Conservation (phyloP, 163 green algal species). For the Chlorella variabilis region DNA sequence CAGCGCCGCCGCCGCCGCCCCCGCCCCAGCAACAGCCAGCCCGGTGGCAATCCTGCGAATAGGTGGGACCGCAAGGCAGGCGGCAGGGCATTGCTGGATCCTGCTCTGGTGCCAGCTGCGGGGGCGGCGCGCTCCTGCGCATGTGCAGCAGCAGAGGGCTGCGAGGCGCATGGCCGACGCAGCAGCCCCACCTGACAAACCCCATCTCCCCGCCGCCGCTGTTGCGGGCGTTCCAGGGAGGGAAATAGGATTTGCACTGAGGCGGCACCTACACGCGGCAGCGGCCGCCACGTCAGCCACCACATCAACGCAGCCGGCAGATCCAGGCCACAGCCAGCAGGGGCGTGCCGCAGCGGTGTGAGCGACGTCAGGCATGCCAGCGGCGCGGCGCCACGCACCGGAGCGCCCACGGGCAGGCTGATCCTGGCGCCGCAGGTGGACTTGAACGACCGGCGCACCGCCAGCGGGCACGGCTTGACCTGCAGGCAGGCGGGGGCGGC, state of each 20-base stretch:
- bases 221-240: constrained; percentile 10
- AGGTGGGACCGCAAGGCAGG: not conserved
- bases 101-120: too few species aligned
- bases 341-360: too few species aligned
- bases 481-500: too few species aligned
- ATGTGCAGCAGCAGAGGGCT: not conserved
- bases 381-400: not conserved
- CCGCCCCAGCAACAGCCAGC: not conserved
- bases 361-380: not conserved
- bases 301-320: too few species aligned
- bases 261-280: not conserved
- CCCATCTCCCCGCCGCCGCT: not conserved
- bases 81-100: too few species aligned
- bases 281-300: too few species aligned
- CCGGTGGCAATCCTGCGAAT: constrained; percentile 4
- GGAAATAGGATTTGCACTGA: constrained; percentile 27
- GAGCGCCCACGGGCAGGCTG: not conserved
- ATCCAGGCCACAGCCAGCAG: too few species aligned
- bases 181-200: constrained; percentile 10
- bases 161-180: too few species aligned
- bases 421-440: not conserved
- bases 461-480: not conserved
- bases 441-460: not conserved
- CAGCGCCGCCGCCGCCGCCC: constrained; percentile 6
- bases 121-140: too few species aligned